A percentile compares a stretch with the other conserved stretches of the same genome.
Evolutionary conservation across 1,139 yeast species (phyloP).

Genomic region (Blastobotrys niveus): DNA sequence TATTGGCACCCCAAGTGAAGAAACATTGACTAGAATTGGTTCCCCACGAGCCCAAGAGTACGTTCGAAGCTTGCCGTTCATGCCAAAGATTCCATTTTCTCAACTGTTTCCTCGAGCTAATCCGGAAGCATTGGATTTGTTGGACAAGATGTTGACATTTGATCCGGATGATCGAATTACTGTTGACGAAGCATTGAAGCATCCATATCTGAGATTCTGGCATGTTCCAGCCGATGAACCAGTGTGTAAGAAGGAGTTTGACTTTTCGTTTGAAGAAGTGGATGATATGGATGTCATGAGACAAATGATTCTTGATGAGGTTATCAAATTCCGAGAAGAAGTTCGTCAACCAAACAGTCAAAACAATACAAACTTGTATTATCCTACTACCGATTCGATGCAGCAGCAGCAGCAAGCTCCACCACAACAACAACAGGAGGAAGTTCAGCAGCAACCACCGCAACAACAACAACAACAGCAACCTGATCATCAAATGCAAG

Average conservation of each 20-base stretch:
- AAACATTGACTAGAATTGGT: slow-evolving; percentile 76
- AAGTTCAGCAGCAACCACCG: slow-evolving; percentile 17
- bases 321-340: slow-evolving; percentile 65
- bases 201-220: slow-evolving; percentile 88
- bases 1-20: slow-evolving; percentile 86
- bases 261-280: slow-evolving; percentile 81
- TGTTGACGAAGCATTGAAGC: slow-evolving; percentile 82
- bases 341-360: slow-evolving; percentile 64
- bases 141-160: slow-evolving; percentile 75
- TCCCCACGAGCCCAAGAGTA: slow-evolving; percentile 89
- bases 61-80: slow-evolving; percentile 75
- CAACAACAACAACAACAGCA: slow-evolving; percentile 23
- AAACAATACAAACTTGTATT: slow-evolving; percentile 19
- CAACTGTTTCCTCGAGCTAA: slow-evolving; percentile 77
- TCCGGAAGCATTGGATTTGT: slow-evolving; percentile 77
- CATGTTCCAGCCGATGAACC: slow-evolving; percentile 97
- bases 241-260: slow-evolving; percentile 73
- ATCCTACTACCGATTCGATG: not conserved
- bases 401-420: slow-evolving; percentile 21
- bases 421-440: slow-evolving; percentile 23
- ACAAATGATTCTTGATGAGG: slow-evolving; percentile 76
- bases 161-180: slow-evolving; percentile 85
- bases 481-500: slow-evolving; percentile 21
- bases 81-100: slow-evolving; percentile 74
- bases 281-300: slow-evolving; percentile 76